Evolutionary conservation across 345 rosid genomes (phyloP), one percentile per base, ranked within the genome.

Genomic region (Capsella bursapastoris): DNA sequence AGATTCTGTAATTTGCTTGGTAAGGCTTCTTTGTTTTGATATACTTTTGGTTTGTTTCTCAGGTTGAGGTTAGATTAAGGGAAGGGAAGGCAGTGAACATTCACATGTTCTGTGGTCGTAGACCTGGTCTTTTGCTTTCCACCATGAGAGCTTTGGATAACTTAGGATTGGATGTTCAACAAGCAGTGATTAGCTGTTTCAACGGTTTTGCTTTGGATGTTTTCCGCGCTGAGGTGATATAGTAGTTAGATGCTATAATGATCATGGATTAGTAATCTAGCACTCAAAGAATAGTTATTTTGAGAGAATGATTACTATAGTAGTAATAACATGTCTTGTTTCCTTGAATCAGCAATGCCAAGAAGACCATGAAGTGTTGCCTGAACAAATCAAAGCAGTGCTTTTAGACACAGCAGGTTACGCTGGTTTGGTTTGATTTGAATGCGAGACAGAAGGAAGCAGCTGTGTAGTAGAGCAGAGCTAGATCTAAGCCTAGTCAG

Each of bases 81-180:
- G 98, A 94, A 85, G 97, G 96, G 64, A 85, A 90, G 66, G 96
- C 91, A 38, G 97, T 94, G 73, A 91, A 91, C 86, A 94, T 94
- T 64, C 97, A 94, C 85, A 94, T 94, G 98, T 88, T 94, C 53
- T 90, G 96, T 80, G 87, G 86, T 18, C 88, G 97, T 49, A 85
- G 87, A 75, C 96, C 91, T 0, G 97, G 98, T 57, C 86, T 94
- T 29, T 80, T 94, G 82, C 91, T 91, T 31, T 88, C 98, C 51
- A 94, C 97, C 29, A 89, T 94, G 93, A 86, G 85, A 77, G 97
- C 97, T 64, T 76, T 94, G 63, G 98, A 91, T 84, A 89, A 85
- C 87, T 93, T 94, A 13, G 95, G 96, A 6, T 77, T 94, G 79
- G 98, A 91, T 83, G 83, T 94, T 82, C 98, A 91, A 78, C 97